phyloP scores from a whole-genome alignment of 495 filamentous ascomycete species.

The Pseudomonodictys pantanalensis region DNA sequence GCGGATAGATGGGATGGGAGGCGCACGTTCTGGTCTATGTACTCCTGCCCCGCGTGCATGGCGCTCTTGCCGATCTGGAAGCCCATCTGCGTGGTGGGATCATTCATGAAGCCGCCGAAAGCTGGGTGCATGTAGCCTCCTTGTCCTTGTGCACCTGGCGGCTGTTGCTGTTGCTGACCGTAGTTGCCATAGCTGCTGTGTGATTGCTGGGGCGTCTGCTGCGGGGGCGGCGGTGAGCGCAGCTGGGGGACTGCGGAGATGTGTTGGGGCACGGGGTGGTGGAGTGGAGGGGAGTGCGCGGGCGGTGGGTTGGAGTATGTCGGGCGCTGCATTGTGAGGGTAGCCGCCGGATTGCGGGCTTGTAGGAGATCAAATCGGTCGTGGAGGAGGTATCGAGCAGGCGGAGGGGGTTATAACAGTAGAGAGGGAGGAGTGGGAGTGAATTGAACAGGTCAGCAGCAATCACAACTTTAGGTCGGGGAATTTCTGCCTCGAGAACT shows the following conservation, averaged over 20 bases:
- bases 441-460: not conserved
- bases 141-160: slow-evolving; percentile 42
- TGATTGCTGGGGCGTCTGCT: slow-evolving; percentile 60
- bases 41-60: slow-evolving; percentile 82
- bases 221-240: slow-evolving; percentile 87
- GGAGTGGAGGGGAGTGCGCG: slow-evolving; percentile 88
- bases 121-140: slow-evolving; percentile 59
- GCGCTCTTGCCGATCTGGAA: slow-evolving; percentile 92
- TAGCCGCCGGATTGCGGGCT: not conserved
- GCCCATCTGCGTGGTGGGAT: slow-evolving; percentile 94
- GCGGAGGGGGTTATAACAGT: not conserved
- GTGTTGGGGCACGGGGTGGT: slow-evolving; percentile 97
- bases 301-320: slow-evolving; percentile 67
- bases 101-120: slow-evolving; percentile 88
- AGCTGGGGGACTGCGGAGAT: slow-evolving; percentile 98
- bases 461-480: not conserved
- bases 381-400: not conserved
- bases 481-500: not conserved
- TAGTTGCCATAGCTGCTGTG: slow-evolving; percentile 74
- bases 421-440: not conserved
- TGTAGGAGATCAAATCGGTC: too few species aligned
- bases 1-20: not conserved
- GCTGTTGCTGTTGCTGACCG: slow-evolving; percentile 70
- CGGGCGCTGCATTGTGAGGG: slow-evolving; percentile 70
- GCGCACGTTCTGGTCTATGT: slow-evolving; percentile 88